A percentile compares a stretch with the other conserved stretches of the same genome.
phyloP scores from a whole-genome alignment of 768 basidiomycete species.

The Crepidotus variabilis region DNA sequence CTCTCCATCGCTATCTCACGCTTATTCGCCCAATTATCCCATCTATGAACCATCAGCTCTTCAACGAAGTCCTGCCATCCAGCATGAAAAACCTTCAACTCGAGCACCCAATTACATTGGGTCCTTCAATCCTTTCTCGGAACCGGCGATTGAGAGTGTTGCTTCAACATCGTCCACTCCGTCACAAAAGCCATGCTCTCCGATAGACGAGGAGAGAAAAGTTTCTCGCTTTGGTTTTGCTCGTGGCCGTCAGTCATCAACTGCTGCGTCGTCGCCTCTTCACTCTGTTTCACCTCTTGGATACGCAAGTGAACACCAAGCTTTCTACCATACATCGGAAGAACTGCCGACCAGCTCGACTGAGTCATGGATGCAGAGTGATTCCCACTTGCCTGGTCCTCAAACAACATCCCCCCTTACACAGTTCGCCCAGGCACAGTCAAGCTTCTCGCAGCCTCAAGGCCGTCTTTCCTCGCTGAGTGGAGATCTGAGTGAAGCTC shows the following conservation, averaged over 20 bases:
- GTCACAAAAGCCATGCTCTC: slow-evolving; percentile 28
- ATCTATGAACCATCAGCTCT: slow-evolving; percentile 51
- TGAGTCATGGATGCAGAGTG: slow-evolving; percentile 16
- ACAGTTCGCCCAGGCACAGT: slow-evolving; percentile 42
- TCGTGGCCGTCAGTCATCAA: slow-evolving; percentile 61
- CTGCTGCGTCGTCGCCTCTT: slow-evolving; percentile 53
- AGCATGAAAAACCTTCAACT: slow-evolving; percentile 42
- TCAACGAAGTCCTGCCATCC: slow-evolving; percentile 29
- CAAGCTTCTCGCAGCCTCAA: slow-evolving; percentile 31
- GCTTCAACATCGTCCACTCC: slow-evolving; percentile 27
- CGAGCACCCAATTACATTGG: slow-evolving; percentile 59
- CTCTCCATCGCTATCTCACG: slow-evolving; percentile 51
- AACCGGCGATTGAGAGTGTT: slow-evolving; percentile 42
- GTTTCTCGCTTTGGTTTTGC: slow-evolving; percentile 83
- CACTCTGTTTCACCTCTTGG: slow-evolving; percentile 54
- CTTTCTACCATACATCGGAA: slow-evolving; percentile 29
- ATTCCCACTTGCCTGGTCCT: slow-evolving; percentile 12
- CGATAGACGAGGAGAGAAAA: slow-evolving; percentile 63
- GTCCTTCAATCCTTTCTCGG: slow-evolving; percentile 80
- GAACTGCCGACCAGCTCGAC: slow-evolving; percentile 5
- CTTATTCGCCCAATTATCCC: slow-evolving; percentile 43
- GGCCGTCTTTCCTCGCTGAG: slow-evolving; percentile 55
- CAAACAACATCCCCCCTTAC: slow-evolving; percentile 41
- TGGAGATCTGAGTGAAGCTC: slow-evolving; percentile 63
- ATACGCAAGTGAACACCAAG: slow-evolving; percentile 43